These are phyloP conservation scores for Tylopilus intermedius DNA, from an alignment of 768 basidiomycete species.

Conservation along the genomic window DNA sequence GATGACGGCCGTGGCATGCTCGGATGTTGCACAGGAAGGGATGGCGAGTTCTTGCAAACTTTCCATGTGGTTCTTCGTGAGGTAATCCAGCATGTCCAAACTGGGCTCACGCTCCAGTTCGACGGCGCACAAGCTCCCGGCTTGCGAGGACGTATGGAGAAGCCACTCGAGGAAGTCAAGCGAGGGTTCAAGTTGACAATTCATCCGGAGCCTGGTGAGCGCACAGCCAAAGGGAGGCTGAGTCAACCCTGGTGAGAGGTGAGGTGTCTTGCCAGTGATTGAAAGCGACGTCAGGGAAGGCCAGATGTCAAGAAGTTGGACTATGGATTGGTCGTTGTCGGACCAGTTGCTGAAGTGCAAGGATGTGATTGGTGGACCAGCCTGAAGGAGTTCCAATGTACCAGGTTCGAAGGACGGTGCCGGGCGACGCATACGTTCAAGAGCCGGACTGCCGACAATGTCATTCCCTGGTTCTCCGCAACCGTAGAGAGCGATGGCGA, in stretches of 20 bases:
- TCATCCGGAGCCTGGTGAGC: conserved; percentile 53
- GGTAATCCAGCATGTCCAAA: conserved; percentile 47
- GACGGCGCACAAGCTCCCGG: conserved; percentile 43
- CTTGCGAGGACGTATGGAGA: conserved; percentile 49
- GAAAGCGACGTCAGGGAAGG: conserved; percentile 51
- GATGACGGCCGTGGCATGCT: conserved; percentile 42
- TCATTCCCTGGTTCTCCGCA: conserved; percentile 47
- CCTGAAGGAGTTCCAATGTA: conserved; percentile 47
- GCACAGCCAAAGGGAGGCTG: conserved; percentile 41
- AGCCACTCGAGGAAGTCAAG: conserved; percentile 67
- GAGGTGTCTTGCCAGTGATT: conserved; percentile 55
- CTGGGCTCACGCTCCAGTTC: conserved; percentile 61
- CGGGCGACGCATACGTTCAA: conserved; percentile 43
- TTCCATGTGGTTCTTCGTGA: conserved; percentile 46
- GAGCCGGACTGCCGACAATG: conserved; percentile 43
- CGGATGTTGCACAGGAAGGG: conserved; percentile 48
- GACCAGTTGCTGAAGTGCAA: conserved; percentile 72
- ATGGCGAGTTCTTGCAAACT: conserved; percentile 52
- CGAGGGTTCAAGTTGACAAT: conserved; percentile 60
- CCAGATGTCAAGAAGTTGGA: conserved; percentile 63
- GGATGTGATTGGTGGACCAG: conserved; percentile 48
- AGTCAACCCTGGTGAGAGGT: conserved; percentile 37
- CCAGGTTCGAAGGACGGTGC: conserved; percentile 52
- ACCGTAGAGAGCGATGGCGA: conserved; percentile 59
- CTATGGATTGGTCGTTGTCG: conserved; percentile 49